phyloP scores from a whole-genome alignment of 345 rosid species.

The Draba incana region DNA sequence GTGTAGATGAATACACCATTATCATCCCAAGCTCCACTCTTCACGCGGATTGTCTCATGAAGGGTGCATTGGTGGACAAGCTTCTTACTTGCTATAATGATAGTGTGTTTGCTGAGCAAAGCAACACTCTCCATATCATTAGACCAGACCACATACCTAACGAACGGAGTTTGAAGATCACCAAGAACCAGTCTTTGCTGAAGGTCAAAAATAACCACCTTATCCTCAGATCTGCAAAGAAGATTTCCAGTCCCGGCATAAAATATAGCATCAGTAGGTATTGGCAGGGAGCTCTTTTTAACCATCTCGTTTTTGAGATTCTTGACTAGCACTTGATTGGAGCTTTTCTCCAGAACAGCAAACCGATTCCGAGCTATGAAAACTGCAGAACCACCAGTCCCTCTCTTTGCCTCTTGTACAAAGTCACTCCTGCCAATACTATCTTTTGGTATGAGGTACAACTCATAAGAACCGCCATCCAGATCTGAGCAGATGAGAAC shows the following conservation, averaged over 20 bases:
- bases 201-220: conserved; percentile 77
- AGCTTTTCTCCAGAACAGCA: too few species aligned
- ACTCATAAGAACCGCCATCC: too few species aligned
- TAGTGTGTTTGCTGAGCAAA: conserved; percentile 83
- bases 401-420: too few species aligned
- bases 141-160: conserved; percentile 80
- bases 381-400: too few species aligned
- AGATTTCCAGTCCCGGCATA: conserved; percentile 88
- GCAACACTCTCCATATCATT: conserved; percentile 87
- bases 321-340: too few species aligned
- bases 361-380: too few species aligned
- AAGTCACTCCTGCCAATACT: too few species aligned
- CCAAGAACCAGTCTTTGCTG: conserved; percentile 74
- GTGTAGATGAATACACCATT: conserved; percentile 86
- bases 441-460: too few species aligned
- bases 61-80: conserved; percentile 82
- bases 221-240: conserved; percentile 81
- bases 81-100: conserved; percentile 75
- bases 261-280: conserved; percentile 59
- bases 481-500: too few species aligned
- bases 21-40: conserved; percentile 93
- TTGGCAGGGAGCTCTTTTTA: too few species aligned
- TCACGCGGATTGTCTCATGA: conserved; percentile 87
- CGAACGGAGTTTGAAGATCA: conserved; percentile 76
- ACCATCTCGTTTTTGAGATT: too few species aligned